A percentile compares a stretch with the other conserved stretches of the same genome.
phyloP scores from a whole-genome alignment of 345 rosid species.

The Salix arbutifolia region DNA sequence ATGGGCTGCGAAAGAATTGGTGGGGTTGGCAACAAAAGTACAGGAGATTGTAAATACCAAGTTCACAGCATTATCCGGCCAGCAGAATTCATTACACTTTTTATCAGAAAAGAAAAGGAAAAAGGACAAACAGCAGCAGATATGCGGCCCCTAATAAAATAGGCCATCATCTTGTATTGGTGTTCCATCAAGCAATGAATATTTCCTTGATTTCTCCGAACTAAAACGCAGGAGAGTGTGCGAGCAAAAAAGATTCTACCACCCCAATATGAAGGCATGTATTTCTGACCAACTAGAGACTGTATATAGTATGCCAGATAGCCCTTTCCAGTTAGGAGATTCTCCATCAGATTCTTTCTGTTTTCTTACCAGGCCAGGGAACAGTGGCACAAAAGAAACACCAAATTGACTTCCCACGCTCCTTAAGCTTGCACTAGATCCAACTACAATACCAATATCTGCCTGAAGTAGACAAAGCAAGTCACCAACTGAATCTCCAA shows the following conservation, averaged over 20 bases:
- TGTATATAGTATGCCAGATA: conserved; percentile 74
- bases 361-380: conserved; percentile 60
- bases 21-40: background rate
- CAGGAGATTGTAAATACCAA: conserved; percentile 3
- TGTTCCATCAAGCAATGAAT: conserved; percentile 23
- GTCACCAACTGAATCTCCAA: conserved; percentile 92
- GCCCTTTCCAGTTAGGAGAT: conserved; percentile 54
- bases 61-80: conserved; percentile 12
- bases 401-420: conserved; percentile 77
- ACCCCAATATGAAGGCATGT: conserved; percentile 87
- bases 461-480: conserved; percentile 88
- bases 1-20: background rate
- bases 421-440: conserved; percentile 78
- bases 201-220: conserved; percentile 38
- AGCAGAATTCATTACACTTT: conserved; percentile 1
- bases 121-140: conserved; percentile 18
- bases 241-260: conserved; percentile 33
- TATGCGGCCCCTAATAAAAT: conserved; percentile 42
- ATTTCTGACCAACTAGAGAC: conserved; percentile 89
- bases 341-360: conserved; percentile 55
- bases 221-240: conserved; percentile 16
- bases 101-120: conserved; percentile 4
- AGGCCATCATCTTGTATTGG: conserved; percentile 39
- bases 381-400: conserved; percentile 78
- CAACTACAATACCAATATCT: conserved; percentile 85